Conservation (phyloP, 2,329 filamentous ascomycete genomes). For the Colletotrichum chlorophyti region DNA sequence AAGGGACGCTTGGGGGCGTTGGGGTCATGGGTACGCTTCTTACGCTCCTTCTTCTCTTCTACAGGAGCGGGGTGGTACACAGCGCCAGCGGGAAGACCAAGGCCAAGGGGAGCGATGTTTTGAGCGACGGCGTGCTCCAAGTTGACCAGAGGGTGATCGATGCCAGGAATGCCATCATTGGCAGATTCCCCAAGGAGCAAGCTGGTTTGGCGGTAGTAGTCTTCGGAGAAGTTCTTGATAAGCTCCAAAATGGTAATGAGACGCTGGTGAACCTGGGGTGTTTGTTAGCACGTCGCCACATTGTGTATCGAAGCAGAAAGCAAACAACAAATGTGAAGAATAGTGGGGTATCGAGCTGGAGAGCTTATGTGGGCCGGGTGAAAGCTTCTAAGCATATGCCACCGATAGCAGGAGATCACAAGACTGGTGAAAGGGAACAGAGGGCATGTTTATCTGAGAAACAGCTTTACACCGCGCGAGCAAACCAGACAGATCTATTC, state of each 20-base stretch:
- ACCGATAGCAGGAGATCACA: too few species aligned
- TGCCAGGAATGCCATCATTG: constrained; percentile 48
- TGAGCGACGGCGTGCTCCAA: constrained; percentile 59
- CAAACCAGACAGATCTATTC: too few species aligned
- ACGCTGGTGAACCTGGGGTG: constrained; percentile 72
- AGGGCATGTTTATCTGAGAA: neutral
- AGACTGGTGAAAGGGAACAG: too few species aligned
- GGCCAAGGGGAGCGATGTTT: constrained; percentile 46
- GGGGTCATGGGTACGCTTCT: constrained; percentile 86
- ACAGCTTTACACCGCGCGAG: neutral
- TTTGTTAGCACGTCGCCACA: constrained; percentile 42
- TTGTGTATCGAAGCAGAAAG: neutral
- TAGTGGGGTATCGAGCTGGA: neutral
- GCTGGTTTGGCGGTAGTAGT: constrained; percentile 89
- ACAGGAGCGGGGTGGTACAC: constrained; percentile 46
- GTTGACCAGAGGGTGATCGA: constrained; percentile 53
- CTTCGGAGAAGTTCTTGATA: constrained; percentile 79
- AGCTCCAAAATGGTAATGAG: constrained; percentile 81
- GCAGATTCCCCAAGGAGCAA: constrained; percentile 74
- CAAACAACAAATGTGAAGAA: neutral
- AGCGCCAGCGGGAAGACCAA: constrained; percentile 10
- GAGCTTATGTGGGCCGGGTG: constrained; percentile 12
- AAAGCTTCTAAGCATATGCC: constrained; percentile 32
- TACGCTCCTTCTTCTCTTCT: constrained; percentile 84
- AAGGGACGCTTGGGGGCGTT: constrained; percentile 94